Base-by-base conservation (phyloP, 139 green algal genomes). In the Picochlorum sp. region DNA sequence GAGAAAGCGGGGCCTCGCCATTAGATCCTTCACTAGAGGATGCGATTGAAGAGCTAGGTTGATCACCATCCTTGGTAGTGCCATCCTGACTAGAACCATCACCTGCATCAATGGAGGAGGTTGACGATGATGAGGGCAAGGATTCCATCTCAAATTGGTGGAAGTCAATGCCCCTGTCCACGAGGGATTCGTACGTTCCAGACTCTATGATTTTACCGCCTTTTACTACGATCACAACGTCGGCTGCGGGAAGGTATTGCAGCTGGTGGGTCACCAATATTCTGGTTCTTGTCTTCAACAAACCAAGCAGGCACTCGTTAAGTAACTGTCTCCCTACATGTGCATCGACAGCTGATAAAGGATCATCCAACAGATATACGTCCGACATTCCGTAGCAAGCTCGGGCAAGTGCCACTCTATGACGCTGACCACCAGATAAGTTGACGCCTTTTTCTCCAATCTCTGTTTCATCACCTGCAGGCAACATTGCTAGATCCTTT, bases 281-380 rank as follows among this genome's bases (percentile, higher is more conserved):
- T 7, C 86, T 76, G 1, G 88, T 92, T 37, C 61, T 77, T 45
- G 71, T 69, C 9, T 15, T 66, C 26, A 95, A 75, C 55, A 90
- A 56, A 31, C 88, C 88, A 55, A 59, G 31, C 31, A 86, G 70
- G 70, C 77, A 87, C 16, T 59, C 4, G 20, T 87, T 65, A 15
- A 96, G 88, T 38, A 97, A 59, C 52, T 88, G 72, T 7, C 73
- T 66, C 10, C 83, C 85, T 37, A 95, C 88, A 61, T 96, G 88
- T 3, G 86, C 84, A 66, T 97, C 91, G 57, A 97, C 80, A 0
- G 91, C 91, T 3, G 75, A 87, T 26, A 97, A 75, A 3, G 92
- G 92, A 77, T 98, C 90, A 49, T 98, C 92, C 41, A 97, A 75
- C 20, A 98, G 66, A 71, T 85, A 88, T 9, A 97, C 68, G 51